Evolutionary conservation across 257 asterid species (phyloP).

Genomic region (Capsicum pubescens): DNA sequence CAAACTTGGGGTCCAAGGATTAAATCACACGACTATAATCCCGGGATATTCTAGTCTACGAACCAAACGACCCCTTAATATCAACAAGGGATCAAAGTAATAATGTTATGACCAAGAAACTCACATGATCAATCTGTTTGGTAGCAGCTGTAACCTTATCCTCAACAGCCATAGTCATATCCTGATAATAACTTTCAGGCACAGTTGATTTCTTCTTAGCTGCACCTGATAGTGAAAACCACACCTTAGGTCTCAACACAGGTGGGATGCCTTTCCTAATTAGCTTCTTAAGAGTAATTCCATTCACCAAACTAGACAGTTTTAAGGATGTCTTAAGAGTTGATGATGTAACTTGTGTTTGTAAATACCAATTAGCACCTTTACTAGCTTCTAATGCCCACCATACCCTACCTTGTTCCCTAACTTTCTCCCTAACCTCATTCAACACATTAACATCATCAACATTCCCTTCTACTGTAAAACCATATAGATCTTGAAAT

Average conservation of each 20-base stretch:
- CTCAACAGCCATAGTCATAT: slow-evolving; percentile 71
- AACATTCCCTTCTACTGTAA: slow-evolving; percentile 94
- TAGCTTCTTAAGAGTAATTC: slow-evolving; percentile 82
- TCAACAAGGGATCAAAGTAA: not conserved
- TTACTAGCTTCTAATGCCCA: slow-evolving; percentile 89
- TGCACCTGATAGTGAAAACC: slow-evolving; percentile 95
- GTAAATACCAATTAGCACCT: slow-evolving; percentile 89
- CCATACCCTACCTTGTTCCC: slow-evolving; percentile 93
- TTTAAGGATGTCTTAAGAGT: slow-evolving; percentile 74
- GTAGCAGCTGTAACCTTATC: slow-evolving; percentile 91
- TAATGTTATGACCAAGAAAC: slow-evolving; percentile 18
- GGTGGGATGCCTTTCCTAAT: slow-evolving; percentile 95
- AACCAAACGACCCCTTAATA: not conserved
- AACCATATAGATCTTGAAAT: slow-evolving; percentile 93
- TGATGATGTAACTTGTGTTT: slow-evolving; percentile 52
- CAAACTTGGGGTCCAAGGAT: not conserved
- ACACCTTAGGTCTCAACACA: slow-evolving; percentile 84
- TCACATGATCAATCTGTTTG: slow-evolving; percentile 97
- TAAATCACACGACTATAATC: not conserved
- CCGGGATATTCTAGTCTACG: not conserved
- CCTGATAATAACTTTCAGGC: slow-evolving; percentile 89
- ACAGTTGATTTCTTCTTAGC: slow-evolving; percentile 97
- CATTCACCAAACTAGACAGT: slow-evolving; percentile 75
- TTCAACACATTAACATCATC: slow-evolving; percentile 97
- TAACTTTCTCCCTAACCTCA: slow-evolving; percentile 94